These are phyloP conservation scores for Millerozyma acaciae DNA, from an alignment of 805 yeast genomes.

Conservation along the genomic window DNA sequence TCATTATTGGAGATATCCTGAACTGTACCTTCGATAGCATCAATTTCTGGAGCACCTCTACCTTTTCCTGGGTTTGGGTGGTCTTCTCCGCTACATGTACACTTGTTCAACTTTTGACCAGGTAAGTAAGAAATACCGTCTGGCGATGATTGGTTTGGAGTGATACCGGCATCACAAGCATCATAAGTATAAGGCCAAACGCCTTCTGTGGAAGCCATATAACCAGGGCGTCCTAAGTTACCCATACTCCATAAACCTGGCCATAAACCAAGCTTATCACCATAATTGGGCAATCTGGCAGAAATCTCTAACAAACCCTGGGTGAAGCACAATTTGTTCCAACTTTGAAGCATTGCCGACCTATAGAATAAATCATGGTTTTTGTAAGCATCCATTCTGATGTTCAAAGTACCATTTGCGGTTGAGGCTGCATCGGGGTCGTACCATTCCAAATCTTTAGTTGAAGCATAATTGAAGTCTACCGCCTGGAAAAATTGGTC, in stretches of 20 bases:
- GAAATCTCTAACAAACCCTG: slow-evolving; percentile 78
- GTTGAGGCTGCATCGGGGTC: slow-evolving; percentile 87
- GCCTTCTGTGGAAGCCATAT: slow-evolving; percentile 81
- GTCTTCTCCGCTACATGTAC: slow-evolving; percentile 78
- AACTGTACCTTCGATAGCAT: slow-evolving; percentile 79
- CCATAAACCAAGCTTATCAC: slow-evolving; percentile 82
- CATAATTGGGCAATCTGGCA: slow-evolving; percentile 75
- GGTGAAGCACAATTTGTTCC: slow-evolving; percentile 89
- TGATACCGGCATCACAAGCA: slow-evolving; percentile 88
- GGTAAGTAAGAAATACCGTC: slow-evolving; percentile 87
- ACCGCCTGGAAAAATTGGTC: slow-evolving; percentile 71
- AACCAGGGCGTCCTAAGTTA: slow-evolving; percentile 90
- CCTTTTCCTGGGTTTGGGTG: slow-evolving; percentile 89
- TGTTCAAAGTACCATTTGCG: slow-evolving; percentile 60
- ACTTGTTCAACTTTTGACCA: slow-evolving; percentile 73
- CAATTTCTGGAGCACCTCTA: slow-evolving; percentile 95
- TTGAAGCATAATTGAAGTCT: slow-evolving; percentile 80
- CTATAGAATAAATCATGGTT: slow-evolving; percentile 79
- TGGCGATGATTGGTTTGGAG: slow-evolving; percentile 85
- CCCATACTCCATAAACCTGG: slow-evolving; percentile 97
- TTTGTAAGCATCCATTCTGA: slow-evolving; percentile 76
- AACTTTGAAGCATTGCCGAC: slow-evolving; percentile 87
- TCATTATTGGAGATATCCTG: slow-evolving; percentile 41
- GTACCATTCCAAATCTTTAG: slow-evolving; percentile 91
- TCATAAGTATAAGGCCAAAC: slow-evolving; percentile 93